phyloP scores from a whole-genome alignment of 73 alveolate genomes.

The Tetrahymena thermophila region DNA sequence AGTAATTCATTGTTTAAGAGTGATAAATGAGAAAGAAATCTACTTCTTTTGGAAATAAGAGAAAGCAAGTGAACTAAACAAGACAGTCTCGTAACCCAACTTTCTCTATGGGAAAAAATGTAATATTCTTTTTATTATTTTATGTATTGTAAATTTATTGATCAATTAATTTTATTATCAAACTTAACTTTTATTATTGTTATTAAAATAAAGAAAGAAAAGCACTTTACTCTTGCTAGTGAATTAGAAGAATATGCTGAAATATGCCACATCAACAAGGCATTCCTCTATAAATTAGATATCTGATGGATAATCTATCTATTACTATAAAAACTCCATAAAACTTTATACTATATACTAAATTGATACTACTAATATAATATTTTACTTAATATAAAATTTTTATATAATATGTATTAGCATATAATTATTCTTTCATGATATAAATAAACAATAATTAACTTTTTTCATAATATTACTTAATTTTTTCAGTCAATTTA shows the following conservation, averaged over 20 bases:
- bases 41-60: neutral
- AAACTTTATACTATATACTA: neutral
- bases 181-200: neutral
- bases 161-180: neutral
- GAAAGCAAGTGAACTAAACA: neutral
- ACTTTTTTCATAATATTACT: no score
- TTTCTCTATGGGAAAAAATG: neutral
- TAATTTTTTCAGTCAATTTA: no score
- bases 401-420: neutral
- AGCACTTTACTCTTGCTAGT: neutral
- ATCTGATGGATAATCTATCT: neutral
- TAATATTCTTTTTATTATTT: neutral
- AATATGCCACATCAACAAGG: neutral
- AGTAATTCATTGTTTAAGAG: neutral
- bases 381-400: neutral
- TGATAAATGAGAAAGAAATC: neutral
- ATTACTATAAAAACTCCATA: neutral
- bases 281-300: neutral
- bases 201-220: neutral
- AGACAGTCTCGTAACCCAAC: neutral
- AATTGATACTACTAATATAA: neutral
- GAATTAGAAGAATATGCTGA: neutral
- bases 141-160: neutral
- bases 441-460: no score
- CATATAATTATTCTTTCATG: no score